Percentiles rank a stretch among this genome's conserved stretches.
These are phyloP conservation scores for Circinella minor DNA, from an alignment of 371 early-diverging fungal genomes.

Conservation along the genomic window DNA sequence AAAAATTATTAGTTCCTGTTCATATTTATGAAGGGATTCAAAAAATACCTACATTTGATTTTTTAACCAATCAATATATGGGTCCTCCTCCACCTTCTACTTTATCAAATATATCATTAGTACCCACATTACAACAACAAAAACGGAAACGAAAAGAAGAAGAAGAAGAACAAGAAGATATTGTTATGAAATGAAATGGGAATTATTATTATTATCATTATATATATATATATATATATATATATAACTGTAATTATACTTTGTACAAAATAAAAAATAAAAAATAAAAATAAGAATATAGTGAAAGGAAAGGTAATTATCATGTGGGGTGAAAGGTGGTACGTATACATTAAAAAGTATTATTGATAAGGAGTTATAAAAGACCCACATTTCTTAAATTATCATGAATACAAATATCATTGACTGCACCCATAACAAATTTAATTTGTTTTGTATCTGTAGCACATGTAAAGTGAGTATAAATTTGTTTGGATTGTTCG, in stretches of 20 bases:
- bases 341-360: too few species aligned
- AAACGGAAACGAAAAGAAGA: too few species aligned
- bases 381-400: constrained; percentile 69
- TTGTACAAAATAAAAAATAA: too few species aligned
- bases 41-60: constrained; percentile 50
- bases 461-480: constrained; percentile 64
- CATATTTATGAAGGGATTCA: constrained; percentile 56
- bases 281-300: too few species aligned
- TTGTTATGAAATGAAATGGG: neutral
- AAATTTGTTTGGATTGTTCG: constrained; percentile 50
- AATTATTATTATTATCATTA: too few species aligned
- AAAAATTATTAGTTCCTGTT: constrained; percentile 54
- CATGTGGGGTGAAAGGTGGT: too few species aligned
- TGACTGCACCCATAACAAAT: constrained; percentile 77
- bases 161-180: neutral
- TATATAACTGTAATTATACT: too few species aligned
- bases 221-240: too few species aligned
- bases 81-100: constrained; percentile 21
- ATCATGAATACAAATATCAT: constrained; percentile 73
- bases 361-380: too few species aligned
- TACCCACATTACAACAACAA: neutral
- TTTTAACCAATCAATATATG: constrained; percentile 58
- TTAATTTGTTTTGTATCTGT: constrained; percentile 78
- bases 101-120: neutral
- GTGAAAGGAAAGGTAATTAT: too few species aligned